A percentile compares a stretch with the other conserved stretches of the same genome.
These are phyloP conservation scores for Auricularia auricula-judae DNA, from an alignment of 768 basidiomycete genomes.

Conservation along the genomic window DNA sequence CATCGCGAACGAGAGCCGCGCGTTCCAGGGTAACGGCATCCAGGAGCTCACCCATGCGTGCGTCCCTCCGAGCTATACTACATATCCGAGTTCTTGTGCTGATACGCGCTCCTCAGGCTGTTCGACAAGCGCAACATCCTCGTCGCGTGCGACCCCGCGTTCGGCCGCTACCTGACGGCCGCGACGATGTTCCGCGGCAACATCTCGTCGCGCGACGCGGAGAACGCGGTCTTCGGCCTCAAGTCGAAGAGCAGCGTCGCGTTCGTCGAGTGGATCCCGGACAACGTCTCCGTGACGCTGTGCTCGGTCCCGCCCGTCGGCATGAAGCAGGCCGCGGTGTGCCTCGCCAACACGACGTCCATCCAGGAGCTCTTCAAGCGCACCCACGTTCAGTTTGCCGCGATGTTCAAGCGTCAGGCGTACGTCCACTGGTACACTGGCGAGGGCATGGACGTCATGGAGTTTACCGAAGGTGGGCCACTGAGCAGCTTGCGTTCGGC, in stretches of 20 bases:
- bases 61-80: conserved; percentile 11
- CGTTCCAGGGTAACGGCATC: conserved; percentile 51
- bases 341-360: conserved; percentile 22
- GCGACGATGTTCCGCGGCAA: conserved; percentile 82
- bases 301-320: conserved; percentile 80
- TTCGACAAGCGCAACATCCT: conserved; percentile 75
- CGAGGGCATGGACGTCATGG: conserved; percentile 81
- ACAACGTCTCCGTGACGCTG: conserved; percentile 76
- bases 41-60: conserved; percentile 68
- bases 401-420: conserved; percentile 76
- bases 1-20: conserved; percentile 48
- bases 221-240: conserved; percentile 63
- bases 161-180: conserved; percentile 75
- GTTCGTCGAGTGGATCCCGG: conserved; percentile 92
- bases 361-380: conserved; percentile 83
- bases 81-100: not conserved
- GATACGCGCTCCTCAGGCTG: conserved; percentile 30
- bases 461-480: conserved; percentile 80
- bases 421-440: conserved; percentile 88
- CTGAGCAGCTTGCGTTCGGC: conserved; percentile 62
- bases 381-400: conserved; percentile 48
- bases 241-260: conserved; percentile 63
- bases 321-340: conserved; percentile 41
- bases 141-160: conserved; percentile 69
- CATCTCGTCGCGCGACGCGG: conserved; percentile 69